Percentiles rank a stretch among this genome's conserved stretches.
Conservation (phyloP, 2,329 filamentous ascomycete genomes). For the Phaeoacremonium minimum region DNA sequence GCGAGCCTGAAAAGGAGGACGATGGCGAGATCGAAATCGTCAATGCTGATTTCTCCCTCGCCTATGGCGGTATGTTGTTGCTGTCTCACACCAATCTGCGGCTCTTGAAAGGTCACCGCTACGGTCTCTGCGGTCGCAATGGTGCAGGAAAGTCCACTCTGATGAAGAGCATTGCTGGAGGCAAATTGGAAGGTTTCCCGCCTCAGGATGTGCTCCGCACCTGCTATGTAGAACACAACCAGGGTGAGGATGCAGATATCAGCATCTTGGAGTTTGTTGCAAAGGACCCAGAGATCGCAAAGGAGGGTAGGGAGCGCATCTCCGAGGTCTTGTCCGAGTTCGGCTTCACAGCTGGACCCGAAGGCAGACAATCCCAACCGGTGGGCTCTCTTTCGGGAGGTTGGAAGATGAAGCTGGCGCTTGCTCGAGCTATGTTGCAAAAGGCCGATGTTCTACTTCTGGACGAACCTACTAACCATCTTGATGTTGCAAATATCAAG, state of each 20-base stretch:
- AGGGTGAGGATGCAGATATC: constrained; percentile 94
- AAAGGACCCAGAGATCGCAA: constrained; percentile 82
- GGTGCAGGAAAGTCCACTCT: constrained; percentile 98
- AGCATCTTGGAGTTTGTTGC: constrained; percentile 90
- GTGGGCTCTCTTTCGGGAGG: constrained; percentile 95
- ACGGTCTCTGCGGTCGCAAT: constrained; percentile 94
- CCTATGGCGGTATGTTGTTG: constrained; percentile 95
- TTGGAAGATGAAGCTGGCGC: constrained; percentile 99
- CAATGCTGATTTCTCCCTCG: constrained; percentile 94
- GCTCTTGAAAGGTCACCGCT: constrained; percentile 92
- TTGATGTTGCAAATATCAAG: constrained; percentile 92
- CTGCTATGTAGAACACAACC: constrained; percentile 98
- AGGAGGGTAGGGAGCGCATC: constrained; percentile 76
- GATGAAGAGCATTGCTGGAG: constrained; percentile 92
- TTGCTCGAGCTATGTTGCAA: constrained; percentile 95
- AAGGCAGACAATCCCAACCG: constrained; percentile 81
- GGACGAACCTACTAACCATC: constrained; percentile 98
- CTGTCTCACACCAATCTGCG: constrained; percentile 94
- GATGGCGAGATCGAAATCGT: constrained; percentile 94
- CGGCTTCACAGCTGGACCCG: constrained; percentile 85
- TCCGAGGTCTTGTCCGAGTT: constrained; percentile 82
- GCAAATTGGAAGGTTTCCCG: constrained; percentile 96
- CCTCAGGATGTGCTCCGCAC: constrained; percentile 87
- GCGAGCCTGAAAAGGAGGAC: constrained; percentile 79
- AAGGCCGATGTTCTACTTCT: constrained; percentile 93